Base-by-base conservation (phyloP, 129 eudicot genomes). In the Escallonia herrerae region DNA sequence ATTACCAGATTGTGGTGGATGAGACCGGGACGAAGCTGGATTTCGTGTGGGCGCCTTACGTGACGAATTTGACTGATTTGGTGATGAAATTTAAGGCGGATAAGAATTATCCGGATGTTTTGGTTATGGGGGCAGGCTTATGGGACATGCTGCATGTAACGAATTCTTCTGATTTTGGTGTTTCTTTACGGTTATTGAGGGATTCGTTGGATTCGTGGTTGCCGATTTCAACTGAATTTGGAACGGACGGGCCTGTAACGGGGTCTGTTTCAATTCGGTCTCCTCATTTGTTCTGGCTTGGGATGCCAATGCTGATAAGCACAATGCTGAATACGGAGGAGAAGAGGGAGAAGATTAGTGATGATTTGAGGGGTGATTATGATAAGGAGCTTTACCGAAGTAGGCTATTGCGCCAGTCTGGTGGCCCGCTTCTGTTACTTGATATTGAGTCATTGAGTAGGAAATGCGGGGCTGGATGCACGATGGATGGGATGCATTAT, bases 401-500 rank as follows among this genome's bases (percentile, higher is more conserved):
- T 72, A 86, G 86, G 81, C 74, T 93, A 9, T 72, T 93, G 86
- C 86, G 84, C 5, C 80, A 79, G 62, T 78, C 81, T 60, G 90
- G 90, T 58, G 98, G 98, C 4, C 90, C 91, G 0, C 71, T 89
- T 56, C 64, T 88, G 65, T 69, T 88, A 43, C 81, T 93, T n/a
- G 87, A 93, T 76, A 81, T 83, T 15, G 77, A 57, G 69, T 63
- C 15, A 52, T 64, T 93, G 75, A 93, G 76, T 62, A 45, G 46
- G 39, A 86, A 67, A 48, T 93, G 98, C 51, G 98, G 98, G 70
- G 60, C 5, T 40, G 74, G 45, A 42, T 93, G 98, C 73, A 79
- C 98, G 8, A 66, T 43, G 54, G 98, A 93, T 57, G 98, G 98
- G 47, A 93, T 93, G 98, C 98, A 93, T 76, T 93, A 93, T 74